Base-by-base conservation (phyloP, 1,284 basidiomycete genomes). In the Kwoniella shivajii region DNA sequence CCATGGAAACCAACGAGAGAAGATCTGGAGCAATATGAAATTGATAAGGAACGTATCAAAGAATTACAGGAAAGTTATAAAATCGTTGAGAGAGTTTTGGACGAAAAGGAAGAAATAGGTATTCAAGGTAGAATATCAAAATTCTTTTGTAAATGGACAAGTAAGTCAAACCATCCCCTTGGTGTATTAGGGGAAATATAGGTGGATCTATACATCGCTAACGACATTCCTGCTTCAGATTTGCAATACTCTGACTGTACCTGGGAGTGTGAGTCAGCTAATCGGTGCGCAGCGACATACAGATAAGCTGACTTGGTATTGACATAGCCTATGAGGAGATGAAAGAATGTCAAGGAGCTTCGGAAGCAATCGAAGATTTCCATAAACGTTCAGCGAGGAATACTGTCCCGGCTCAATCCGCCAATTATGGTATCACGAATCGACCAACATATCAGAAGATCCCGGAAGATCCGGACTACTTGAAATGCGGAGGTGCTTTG, bases 121-220 rank as follows among this genome's bases (percentile, higher is more conserved):
- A 63, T 61, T n/a, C 27, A 26, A 14, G 45, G 36, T 4, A 37
- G 61, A 10, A 68, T 80, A 18, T 84, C 88, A 38, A 88, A 95
- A 72, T 99, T 97, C 79, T 90, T 96, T 77, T 92, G 90, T 87
- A 99, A 99, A 80, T 99, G 96, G 96, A 88, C 86, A 50, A 78
- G 76, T 76, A 56, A 64, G 73, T 71, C 10, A 37, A 34, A 34
- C 33, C 7, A 16, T 34, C 33, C 7, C 9, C 33, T 34, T 34
- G 33, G 16, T 9, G 39, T 18, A 10, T 7, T 3, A 22, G 16
- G 33, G 16, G 16, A 34, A 38, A 14, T 38, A 38, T 18, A 38
- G 24, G n/a, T n/a, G n/a, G n/a, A 30, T 4, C 10, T 34, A 2
- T 24, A n/a, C 20, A 43, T 20, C 9, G 52, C 33, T 27, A n/a